Base-by-base conservation (phyloP, 257 asterid species). In the Cordia subcordata region DNA sequence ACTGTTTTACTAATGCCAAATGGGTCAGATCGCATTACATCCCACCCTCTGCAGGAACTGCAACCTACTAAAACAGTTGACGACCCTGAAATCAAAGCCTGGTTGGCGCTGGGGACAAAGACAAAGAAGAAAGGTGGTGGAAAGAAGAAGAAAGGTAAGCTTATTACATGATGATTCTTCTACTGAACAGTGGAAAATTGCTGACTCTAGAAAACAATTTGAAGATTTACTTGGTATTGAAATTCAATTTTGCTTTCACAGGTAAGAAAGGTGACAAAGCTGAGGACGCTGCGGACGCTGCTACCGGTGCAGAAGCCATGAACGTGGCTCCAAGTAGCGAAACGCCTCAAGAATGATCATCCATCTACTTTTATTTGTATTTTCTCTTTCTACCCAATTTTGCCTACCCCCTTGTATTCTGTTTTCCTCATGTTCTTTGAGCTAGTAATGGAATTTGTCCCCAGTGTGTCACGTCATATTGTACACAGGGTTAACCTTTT, bases 81-180 rank as follows among this genome's bases (percentile, higher is more conserved):
- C 32, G 96, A 88, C 66, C 90, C 92, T 35, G 96, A 90, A 67
- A 83, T 90, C 42, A 90, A 90, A 65, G 85, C 96, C 55, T 90
- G 95, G 98, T 65, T 84, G 42, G 63, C 95, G 17, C 75, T 86
- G 64, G 84, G 81, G 46, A 63, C 79, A 1, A 91, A 85, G 85
- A 67, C 94, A 12, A 91, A 85, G 76, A 91, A 91, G 88, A 88
- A 88, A 44, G 98, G 98, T 32, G 96, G 98, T 54, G 96, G 96
- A 12, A 91, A 85, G 80, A 91, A 88, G 81, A 90, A 90, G 88
- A 91, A 88, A 85, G 96, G 98, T 91, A 27, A 57, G 44, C 15
- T 55, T 16, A 47, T 18, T 18, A 17, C 16, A 11, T 57, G 12
- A 38, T 38, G 13, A 22, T 14, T 27, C 18, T 5, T 54, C 20